phyloP scores from a whole-genome alignment of 306 rosid species.

The Vigna nakashimae region DNA sequence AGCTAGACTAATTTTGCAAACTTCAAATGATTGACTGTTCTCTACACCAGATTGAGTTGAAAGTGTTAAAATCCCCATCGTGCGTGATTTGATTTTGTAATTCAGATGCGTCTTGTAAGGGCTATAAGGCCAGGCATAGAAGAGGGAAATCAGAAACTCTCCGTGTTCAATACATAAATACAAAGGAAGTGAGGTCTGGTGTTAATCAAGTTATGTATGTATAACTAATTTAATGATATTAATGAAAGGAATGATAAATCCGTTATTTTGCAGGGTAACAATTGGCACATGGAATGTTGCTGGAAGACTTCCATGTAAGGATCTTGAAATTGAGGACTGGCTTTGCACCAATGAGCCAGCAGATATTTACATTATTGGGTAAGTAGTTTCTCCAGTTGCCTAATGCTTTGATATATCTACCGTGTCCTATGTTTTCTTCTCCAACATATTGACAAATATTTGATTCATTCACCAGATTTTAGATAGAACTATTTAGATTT shows the following conservation, averaged over 20 bases:
- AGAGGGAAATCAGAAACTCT: conserved; percentile 95
- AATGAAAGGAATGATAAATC: conserved; percentile 40
- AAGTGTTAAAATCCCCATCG: not conserved
- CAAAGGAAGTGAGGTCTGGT: conserved; percentile 85
- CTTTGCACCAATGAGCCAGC: conserved; percentile 72
- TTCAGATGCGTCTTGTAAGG: conserved; percentile 62
- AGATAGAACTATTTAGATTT: not conserved
- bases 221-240: conserved; percentile 28
- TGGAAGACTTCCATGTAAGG: conserved; percentile 74
- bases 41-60: conserved; percentile 25
- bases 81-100: conserved; percentile 38
- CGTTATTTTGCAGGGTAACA: conserved; percentile 66
- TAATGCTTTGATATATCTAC: conserved; percentile 11
- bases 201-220: conserved; percentile 34
- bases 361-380: conserved; percentile 93
- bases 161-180: conserved; percentile 87
- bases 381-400: conserved; percentile 40
- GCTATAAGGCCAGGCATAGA: conserved; percentile 57
- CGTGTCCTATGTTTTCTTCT: not conserved
- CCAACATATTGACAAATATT: not conserved
- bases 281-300: conserved; percentile 95
- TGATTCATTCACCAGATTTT: conserved; percentile 1
- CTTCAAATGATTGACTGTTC: conserved; percentile 35
- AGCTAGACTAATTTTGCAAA: conserved; percentile 13
- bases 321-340: conserved; percentile 86